These are phyloP conservation scores for Tolypocladium cylindrosporum DNA, from an alignment of 2,329 filamentous ascomycete genomes.

Conservation along the genomic window DNA sequence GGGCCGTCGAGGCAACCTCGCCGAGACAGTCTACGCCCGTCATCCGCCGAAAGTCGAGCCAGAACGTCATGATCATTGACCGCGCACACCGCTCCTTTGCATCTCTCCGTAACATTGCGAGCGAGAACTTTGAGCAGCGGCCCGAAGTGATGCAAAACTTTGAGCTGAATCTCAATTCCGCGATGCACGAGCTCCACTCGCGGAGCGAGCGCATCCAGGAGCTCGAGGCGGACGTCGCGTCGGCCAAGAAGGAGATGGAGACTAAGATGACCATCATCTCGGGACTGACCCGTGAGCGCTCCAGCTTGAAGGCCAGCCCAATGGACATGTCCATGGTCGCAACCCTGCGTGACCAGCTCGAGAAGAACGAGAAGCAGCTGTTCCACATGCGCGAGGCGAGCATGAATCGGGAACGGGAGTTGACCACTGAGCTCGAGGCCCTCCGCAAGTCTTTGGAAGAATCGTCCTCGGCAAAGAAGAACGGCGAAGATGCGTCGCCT, in stretches of 20 bases:
- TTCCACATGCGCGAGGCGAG: conserved; percentile 63
- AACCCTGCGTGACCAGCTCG: conserved; percentile 76
- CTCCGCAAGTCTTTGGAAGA: conserved; percentile 48
- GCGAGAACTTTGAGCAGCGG: conserved; percentile 72
- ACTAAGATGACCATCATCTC: conserved; percentile 93
- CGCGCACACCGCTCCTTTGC: conserved; percentile 86
- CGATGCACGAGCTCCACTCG: conserved; percentile 83
- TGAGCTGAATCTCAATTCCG: conserved; percentile 80
- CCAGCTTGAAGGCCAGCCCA: conserved; percentile 72
- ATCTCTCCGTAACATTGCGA: conserved; percentile 77
- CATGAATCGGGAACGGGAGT: conserved; percentile 62
- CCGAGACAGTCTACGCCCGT: conserved; percentile 60
- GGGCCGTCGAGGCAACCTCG: conserved; percentile 48
- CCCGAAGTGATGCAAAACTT: conserved; percentile 87
- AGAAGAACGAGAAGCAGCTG: conserved; percentile 77
- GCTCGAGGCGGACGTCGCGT: conserved; percentile 73
- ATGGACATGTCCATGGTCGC: conserved; percentile 89
- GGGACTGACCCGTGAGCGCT: conserved; percentile 83
- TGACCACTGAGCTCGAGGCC: conserved; percentile 59
- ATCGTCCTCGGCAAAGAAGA: conserved; percentile 7
- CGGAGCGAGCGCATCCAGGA: conserved; percentile 85
- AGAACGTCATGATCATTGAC: conserved; percentile 78
- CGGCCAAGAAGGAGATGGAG: conserved; percentile 91
- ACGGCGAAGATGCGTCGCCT: conserved; percentile 16
- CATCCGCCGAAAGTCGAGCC: conserved; percentile 86